phyloP scores from a whole-genome alignment of 225 moss, liverwort and hornwort species.

The Pseudisothecium myosuroides region DNA sequence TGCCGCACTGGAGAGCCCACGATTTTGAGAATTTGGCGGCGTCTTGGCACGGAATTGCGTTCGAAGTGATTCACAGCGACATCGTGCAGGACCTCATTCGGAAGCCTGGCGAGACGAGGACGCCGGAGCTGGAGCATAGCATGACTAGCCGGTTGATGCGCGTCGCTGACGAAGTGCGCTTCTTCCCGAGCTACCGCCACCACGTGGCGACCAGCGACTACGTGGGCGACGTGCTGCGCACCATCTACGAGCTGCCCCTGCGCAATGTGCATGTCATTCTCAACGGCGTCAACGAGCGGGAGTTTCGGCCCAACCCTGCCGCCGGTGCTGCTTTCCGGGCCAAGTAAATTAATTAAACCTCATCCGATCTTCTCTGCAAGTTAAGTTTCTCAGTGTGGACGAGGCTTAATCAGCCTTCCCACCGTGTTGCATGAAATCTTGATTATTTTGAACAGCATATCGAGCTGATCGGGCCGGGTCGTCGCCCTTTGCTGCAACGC shows the following conservation, averaged over 20 bases:
- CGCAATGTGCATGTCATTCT: conserved; percentile 78
- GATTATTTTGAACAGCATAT: background rate
- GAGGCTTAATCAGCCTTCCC: background rate
- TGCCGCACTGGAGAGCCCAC: conserved; percentile 78
- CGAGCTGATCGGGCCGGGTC: background rate
- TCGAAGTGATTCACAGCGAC: conserved; percentile 85
- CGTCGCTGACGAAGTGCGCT: conserved; percentile 82
- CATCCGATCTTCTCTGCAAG: background rate
- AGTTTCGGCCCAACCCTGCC: conserved; percentile 60
- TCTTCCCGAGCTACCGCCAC: conserved; percentile 85
- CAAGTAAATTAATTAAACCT: background rate
- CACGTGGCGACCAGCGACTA: conserved; percentile 96
- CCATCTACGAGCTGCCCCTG: conserved; percentile 81
- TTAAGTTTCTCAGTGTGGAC: background rate
- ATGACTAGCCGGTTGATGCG: conserved; percentile 60
- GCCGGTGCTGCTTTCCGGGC: conserved; percentile 68
- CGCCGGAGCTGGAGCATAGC: conserved; percentile 49
- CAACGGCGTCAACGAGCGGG: conserved; percentile 65
- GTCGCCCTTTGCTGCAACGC: background rate
- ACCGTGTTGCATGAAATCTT: background rate
- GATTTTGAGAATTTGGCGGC: conserved; percentile 57
- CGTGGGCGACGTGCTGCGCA: conserved; percentile 94
- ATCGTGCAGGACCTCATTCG: conserved; percentile 88
- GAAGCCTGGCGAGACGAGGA: conserved; percentile 63
- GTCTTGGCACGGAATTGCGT: conserved; percentile 99